A percentile compares a stretch with the other conserved stretches of the same genome.
phyloP scores from a whole-genome alignment of 2,329 filamentous ascomycete genomes.

The Apiospora pterosperma region DNA sequence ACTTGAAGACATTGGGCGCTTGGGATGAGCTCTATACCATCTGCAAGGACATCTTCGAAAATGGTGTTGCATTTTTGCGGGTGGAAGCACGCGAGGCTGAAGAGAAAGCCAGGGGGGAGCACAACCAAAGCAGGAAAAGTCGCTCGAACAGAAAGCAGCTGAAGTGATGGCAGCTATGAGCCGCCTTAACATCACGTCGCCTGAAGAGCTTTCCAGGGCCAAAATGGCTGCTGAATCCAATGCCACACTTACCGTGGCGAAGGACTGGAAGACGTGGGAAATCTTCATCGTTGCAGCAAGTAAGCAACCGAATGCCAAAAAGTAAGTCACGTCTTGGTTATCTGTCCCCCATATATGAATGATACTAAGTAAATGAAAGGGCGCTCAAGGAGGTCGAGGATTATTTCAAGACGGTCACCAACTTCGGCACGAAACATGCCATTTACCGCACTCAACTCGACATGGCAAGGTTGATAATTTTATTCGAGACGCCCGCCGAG shows the following conservation, averaged over 20 bases:
- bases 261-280: constrained; percentile 34
- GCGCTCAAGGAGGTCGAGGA: constrained; percentile 14
- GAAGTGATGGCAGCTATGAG: background rate
- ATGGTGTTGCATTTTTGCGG: constrained; percentile 13
- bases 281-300: constrained; percentile 36
- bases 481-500: constrained; percentile 3
- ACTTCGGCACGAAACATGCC: background rate
- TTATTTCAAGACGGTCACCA: constrained; percentile 12
- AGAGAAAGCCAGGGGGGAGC: background rate
- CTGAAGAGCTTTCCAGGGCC: background rate
- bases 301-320: constrained; percentile 26
- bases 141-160: constrained; percentile 3
- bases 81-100: constrained; percentile 2
- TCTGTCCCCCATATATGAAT: background rate
- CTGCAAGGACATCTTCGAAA: constrained; percentile 16
- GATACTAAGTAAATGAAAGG: constrained; percentile 5
- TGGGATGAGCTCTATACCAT: constrained; percentile 18
- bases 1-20: constrained; percentile 11
- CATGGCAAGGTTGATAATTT: constrained; percentile 10
- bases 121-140: background rate
- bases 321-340: constrained; percentile 26
- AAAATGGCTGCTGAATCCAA: background rate
- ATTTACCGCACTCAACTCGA: constrained; percentile 13
- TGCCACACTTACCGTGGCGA: constrained; percentile 4
- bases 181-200: background rate